phyloP scores from a whole-genome alignment of 495 filamentous ascomycete genomes.

The Penicillium turbatum region DNA sequence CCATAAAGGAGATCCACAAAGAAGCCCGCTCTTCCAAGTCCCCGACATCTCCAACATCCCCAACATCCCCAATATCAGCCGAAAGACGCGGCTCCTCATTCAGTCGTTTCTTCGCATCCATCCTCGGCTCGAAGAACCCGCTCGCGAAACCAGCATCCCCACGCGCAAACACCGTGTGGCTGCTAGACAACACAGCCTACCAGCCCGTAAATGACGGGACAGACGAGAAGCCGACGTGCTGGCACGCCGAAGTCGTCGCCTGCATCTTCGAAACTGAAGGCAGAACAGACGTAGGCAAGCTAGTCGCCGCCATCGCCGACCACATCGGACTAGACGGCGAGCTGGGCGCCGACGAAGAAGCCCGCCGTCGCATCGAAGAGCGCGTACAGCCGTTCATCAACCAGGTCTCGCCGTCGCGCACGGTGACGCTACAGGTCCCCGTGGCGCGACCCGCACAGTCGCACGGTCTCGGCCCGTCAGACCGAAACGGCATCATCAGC shows the following conservation, averaged over 20 bases:
- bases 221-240: slow-evolving; percentile 39
- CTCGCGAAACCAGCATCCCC: slow-evolving; percentile 36
- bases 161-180: slow-evolving; percentile 68
- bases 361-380: slow-evolving; percentile 60
- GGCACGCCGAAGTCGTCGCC: slow-evolving; percentile 76
- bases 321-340: slow-evolving; percentile 62
- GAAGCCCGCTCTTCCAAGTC: background rate
- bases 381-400: slow-evolving; percentile 75
- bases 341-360: slow-evolving; percentile 53
- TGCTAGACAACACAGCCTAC: slow-evolving; percentile 87
- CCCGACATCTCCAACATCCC: background rate
- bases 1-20: background rate
- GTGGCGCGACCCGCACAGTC: slow-evolving; percentile 34
- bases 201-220: slow-evolving; percentile 33
- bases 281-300: slow-evolving; percentile 57
- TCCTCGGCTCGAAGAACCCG: slow-evolving; percentile 29
- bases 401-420: slow-evolving; percentile 62
- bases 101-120: slow-evolving; percentile 24
- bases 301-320: slow-evolving; percentile 67
- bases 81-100: slow-evolving; percentile 32
- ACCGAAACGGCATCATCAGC: slow-evolving; percentile 64
- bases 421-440: slow-evolving; percentile 55
- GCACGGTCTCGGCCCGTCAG: slow-evolving; percentile 63
- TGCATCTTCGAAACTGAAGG: slow-evolving; percentile 71
- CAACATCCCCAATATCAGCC: background rate